Evolutionary conservation across 1,139 yeast species (phyloP).

Genomic region (Taiozyma sp.): DNA sequence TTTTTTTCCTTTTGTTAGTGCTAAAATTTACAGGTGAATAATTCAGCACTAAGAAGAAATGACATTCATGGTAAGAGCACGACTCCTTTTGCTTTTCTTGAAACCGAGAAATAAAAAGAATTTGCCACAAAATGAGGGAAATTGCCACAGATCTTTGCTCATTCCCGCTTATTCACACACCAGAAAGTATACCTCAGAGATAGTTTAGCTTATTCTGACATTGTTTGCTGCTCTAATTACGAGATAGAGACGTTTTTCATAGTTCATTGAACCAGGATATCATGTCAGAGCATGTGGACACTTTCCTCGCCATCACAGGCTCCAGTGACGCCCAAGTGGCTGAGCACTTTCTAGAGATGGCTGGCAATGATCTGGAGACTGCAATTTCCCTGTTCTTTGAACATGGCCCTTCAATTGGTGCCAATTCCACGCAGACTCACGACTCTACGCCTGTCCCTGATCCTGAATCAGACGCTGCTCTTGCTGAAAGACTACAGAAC

Average conservation of each 20-base stretch:
- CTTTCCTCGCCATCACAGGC: conserved; percentile 84
- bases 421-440: background rate
- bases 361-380: conserved; percentile 74
- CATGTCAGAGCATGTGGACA: conserved; percentile 53
- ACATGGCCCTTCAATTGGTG: conserved; percentile 39
- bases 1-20: too few relatives aligned
- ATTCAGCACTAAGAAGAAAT: background rate
- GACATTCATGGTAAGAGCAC: background rate
- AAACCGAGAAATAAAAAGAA: background rate
- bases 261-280: background rate
- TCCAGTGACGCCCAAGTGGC: conserved; percentile 68
- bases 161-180: background rate
- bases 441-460: background rate
- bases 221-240: background rate
- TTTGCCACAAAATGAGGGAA: background rate
- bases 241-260: background rate
- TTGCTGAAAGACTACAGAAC: conserved; percentile 61
- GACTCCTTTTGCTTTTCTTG: background rate
- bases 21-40: background rate
- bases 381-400: conserved; percentile 88
- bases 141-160: too few relatives aligned
- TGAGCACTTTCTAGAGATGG: conserved; percentile 70
- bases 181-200: background rate
- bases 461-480: conserved; percentile 41
- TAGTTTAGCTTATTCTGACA: background rate